phyloP scores from a whole-genome alignment of 202 grass and related monocot genomes.

The Digitaria exilis region DNA sequence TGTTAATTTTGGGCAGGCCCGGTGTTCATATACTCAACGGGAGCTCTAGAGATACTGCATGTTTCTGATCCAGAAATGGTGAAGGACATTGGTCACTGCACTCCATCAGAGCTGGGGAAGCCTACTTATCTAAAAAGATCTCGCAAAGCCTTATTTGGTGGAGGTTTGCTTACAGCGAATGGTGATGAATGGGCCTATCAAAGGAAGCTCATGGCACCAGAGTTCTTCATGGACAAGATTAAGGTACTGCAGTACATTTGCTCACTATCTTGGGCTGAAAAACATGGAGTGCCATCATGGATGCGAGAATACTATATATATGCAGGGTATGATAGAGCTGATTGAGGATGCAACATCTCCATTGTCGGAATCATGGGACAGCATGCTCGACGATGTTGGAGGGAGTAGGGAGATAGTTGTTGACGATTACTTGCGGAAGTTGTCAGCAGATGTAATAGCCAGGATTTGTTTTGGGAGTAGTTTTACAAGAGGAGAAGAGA shows the following conservation, averaged over 20 bases:
- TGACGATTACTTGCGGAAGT: conserved; percentile 50
- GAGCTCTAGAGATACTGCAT: conserved; percentile 56
- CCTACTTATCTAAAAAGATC: conserved; percentile 58
- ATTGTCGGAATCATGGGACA: conserved; percentile 61
- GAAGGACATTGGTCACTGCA: conserved; percentile 51
- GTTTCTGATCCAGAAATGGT: conserved; percentile 59
- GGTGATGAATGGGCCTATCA: conserved; percentile 56
- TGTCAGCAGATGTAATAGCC: conserved; percentile 74
- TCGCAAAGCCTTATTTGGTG: conserved; percentile 49
- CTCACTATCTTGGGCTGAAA: neutral
- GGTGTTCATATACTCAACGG: conserved; percentile 64
- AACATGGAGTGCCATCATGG: neutral
- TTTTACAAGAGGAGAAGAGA: conserved; percentile 58
- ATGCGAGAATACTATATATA: neutral
- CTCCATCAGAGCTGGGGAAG: conserved; percentile 54
- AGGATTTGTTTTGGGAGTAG: conserved; percentile 67
- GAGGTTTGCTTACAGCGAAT: conserved; percentile 56
- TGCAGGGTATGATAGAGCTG: conserved; percentile 61
- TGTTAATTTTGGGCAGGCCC: conserved; percentile 37
- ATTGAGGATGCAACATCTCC: conserved; percentile 48
- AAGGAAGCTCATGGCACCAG: conserved; percentile 55
- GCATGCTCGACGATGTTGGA: conserved; percentile 37
- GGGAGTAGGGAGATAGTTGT: conserved; percentile 60
- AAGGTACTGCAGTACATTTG: conserved; percentile 44
- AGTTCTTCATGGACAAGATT: conserved; percentile 75